Evolutionary conservation across 345 rosid species (phyloP).

Genomic region (Chamaenerion angustifolium): DNA sequence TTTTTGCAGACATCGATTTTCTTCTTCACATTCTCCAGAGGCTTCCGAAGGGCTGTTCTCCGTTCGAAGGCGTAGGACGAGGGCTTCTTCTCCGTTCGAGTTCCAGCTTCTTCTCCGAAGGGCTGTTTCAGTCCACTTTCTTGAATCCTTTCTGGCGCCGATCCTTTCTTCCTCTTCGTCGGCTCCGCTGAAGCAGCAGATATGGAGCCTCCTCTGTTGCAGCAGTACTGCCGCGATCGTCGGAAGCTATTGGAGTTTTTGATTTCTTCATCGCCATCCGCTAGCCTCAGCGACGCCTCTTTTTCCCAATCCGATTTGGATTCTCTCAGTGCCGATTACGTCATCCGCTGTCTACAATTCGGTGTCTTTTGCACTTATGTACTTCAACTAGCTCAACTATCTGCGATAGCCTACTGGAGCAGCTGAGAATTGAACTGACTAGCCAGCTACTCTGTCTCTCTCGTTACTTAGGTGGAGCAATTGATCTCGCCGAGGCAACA

Average conservation of each 20-base stretch:
- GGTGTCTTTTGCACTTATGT: slow-evolving; percentile 17
- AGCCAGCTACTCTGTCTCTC: not conserved
- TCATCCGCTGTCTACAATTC: slow-evolving; percentile 53
- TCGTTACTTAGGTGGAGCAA: slow-evolving; percentile 46
- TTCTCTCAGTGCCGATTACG: slow-evolving; percentile 57
- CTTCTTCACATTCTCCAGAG: too few relatives aligned
- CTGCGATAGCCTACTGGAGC: too few relatives aligned
- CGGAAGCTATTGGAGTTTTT: slow-evolving; percentile 74
- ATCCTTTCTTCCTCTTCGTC: not conserved
- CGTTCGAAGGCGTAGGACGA: too few relatives aligned
- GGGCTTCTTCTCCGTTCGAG: too few relatives aligned
- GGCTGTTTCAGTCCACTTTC: too few relatives aligned
- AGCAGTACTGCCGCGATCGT: slow-evolving; percentile 76
- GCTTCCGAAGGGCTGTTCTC: too few relatives aligned
- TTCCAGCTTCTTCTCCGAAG: too few relatives aligned
- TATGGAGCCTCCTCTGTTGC: slow-evolving; percentile 22
- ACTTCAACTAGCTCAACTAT: not conserved
- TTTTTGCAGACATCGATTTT: too few relatives aligned
- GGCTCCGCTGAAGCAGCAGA: not conserved
- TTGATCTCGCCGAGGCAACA: slow-evolving; percentile 53
- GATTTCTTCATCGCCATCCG: slow-evolving; percentile 37
- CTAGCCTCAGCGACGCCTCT: slow-evolving; percentile 28
- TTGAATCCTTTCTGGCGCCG: not conserved
- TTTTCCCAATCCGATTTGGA: slow-evolving; percentile 50
- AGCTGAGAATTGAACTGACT: not conserved